Evolutionary conservation across 306 rosid species (phyloP).

Genomic region (Medicago ruthenica): DNA sequence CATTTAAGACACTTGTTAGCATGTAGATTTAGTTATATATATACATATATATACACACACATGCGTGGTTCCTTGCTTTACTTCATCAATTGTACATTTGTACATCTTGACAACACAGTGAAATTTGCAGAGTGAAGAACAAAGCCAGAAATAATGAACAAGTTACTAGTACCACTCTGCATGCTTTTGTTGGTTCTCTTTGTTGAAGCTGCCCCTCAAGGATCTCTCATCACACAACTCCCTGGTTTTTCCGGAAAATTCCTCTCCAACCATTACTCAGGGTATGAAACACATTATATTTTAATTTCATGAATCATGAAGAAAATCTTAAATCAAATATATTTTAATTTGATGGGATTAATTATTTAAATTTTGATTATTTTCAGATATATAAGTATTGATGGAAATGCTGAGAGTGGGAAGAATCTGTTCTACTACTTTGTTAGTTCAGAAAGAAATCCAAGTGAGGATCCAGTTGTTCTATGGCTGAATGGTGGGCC

Average conservation of each 20-base stretch:
- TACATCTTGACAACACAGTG: not conserved
- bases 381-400: constrained; percentile 47
- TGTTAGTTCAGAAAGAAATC: constrained; percentile 70
- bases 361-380: not conserved
- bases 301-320: too few relatives aligned
- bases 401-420: constrained; percentile 52
- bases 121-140: not conserved
- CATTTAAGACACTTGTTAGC: too few relatives aligned
- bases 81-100: not conserved
- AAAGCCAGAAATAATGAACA: constrained; percentile 35
- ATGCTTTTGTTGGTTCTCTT: constrained; percentile 32
- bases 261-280: constrained; percentile 51
- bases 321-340: too few relatives aligned
- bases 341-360: not conserved
- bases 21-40: not conserved
- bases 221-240: constrained; percentile 43
- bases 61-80: not conserved
- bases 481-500: constrained; percentile 96
- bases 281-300: constrained; percentile 29
- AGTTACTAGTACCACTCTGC: constrained; percentile 15
- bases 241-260: constrained; percentile 40
- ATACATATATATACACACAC: too few relatives aligned
- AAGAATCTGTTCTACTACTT: constrained; percentile 79
- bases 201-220: constrained; percentile 38
- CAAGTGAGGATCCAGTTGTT: constrained; percentile 77